Base-by-base conservation (phyloP, 2,329 filamentous ascomycete species). In the Fusarium pseudonygamai region DNA sequence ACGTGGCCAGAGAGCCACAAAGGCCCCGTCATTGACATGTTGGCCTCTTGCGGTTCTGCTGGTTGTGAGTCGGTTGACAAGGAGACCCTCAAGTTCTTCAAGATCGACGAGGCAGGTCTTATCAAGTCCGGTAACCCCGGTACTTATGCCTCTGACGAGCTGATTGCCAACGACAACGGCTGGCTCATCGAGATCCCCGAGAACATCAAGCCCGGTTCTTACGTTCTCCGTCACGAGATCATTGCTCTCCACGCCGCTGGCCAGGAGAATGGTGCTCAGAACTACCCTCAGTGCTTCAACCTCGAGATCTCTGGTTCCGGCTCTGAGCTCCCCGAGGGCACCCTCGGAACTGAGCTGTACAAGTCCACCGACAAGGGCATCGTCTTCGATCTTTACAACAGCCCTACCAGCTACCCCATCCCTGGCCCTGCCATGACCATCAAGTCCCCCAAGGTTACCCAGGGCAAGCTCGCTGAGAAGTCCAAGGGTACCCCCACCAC, bases 1-100 rank as follows among this genome's bases (percentile, higher is more conserved):
- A 77, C 72, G 36, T 87, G 85, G 85, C 83, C 84, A 43, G 45
- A 72, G 28, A 80, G 77, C 15, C 86, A 87, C 80, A 75, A 82
- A 65, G 84, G 87, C 3, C 90, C 91, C 30, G 87, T 92, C 78
- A 85, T 92, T 71, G 87, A 87, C 80, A 92, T 92, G 84, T 83
- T 92, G 42, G 91, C 91, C 69, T 84, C 86, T 77, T 90, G 89
- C 83, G 76, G 77, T 42, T 82, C 84, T 62, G 86, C 84, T 40
- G 86, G 90, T 78, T 91, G 88, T 80, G 83, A 85, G 59, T 79
- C 81, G 2, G 88, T 87, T 65, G 86, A 88, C 81, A 88, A 89
- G 82, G 81, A 81, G 12, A 78, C 82, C 15, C 85, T 92, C 60
- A 81, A 87, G 76, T 92, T 88, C 82, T 89, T 91, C 86, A 93